Conservation (phyloP, 495 filamentous ascomycete species). For the Opeltia flavorubescens region DNA sequence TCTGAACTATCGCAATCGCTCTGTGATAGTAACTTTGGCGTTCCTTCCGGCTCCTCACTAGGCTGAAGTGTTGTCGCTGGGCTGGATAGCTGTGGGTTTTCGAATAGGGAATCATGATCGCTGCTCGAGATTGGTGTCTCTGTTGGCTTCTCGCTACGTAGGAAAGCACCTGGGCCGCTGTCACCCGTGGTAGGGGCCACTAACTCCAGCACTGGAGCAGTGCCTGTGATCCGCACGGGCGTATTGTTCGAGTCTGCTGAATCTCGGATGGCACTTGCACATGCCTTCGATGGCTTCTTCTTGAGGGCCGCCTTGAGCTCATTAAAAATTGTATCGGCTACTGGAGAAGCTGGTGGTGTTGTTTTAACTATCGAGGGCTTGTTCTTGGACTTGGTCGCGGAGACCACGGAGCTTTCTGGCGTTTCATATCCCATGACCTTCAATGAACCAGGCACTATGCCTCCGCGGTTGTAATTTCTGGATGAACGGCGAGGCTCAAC, state of each 20-base stretch:
- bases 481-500: neutral
- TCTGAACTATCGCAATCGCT: neutral
- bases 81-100: neutral
- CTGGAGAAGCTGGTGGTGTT: neutral
- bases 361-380: neutral
- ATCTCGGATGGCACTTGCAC: neutral
- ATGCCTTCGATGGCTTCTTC: neutral
- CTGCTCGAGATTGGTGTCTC: neutral
- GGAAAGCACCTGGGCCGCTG: neutral
- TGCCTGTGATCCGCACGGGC: neutral
- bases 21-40: neutral
- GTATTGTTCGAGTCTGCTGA: neutral
- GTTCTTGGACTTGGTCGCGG: neutral
- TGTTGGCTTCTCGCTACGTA: neutral
- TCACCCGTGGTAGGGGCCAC: neutral
- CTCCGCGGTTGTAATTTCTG: neutral
- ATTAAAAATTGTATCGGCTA: neutral
- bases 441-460: neutral
- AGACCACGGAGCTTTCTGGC: neutral
- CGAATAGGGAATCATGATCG: slow-evolving; percentile 1
- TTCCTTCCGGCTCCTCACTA: neutral
- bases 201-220: neutral
- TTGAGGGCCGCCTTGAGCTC: neutral
- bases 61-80: neutral
- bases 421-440: neutral